Base-by-base conservation (phyloP, 495 filamentous ascomycete species). In the Chaetomium cochliodes region DNA sequence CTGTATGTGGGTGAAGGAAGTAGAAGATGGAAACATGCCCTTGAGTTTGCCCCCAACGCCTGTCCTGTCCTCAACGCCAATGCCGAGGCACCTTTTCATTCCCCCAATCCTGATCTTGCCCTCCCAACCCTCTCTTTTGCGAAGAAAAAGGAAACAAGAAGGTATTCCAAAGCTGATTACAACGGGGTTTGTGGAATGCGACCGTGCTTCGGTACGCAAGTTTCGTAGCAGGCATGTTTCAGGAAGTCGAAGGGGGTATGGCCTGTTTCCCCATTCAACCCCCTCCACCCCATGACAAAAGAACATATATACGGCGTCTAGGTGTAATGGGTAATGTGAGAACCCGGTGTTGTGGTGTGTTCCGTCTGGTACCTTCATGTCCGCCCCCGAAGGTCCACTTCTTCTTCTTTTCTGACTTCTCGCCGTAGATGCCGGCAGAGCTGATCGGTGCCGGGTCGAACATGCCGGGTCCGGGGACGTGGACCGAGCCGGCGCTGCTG, bases 351-450 rank as follows among this genome's bases (percentile, higher is more conserved):
- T 56, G 42, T 41, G 42, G 12, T 8, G 20, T 18, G 1, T 2
- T 41, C 49, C 33, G 4, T 25, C 58, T 2, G 50, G 2, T 9
- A 42, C 20, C 22, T 5, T 37, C 60, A 80, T 56, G 77, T 78
- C 65, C 77, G 72, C 30, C 69, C 25, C 57, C 67, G 37, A 74
- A 69, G 1, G 64, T 58, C 78, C 78, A 81, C 71, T 73, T 79
- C 77, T 78, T 79, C 77, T 78, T 80, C 64, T 72, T 74, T 9
- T 33, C 5, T 30, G 72, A 60, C 69, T 78, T 77, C 44, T 71
- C 61, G 44, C 63, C 66, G 62, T 73, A 74, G 0, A 76, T 65
- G 13, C 50, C 63, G 11, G 73, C 75, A 3, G 68, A 61, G 61
- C 54, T 60, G 44, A 76, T 64, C 3, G 69, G 72, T 5, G 73